These are phyloP conservation scores for Saturnispora gosingensis DNA, from an alignment of 805 yeast genomes.

Conservation along the genomic window DNA sequence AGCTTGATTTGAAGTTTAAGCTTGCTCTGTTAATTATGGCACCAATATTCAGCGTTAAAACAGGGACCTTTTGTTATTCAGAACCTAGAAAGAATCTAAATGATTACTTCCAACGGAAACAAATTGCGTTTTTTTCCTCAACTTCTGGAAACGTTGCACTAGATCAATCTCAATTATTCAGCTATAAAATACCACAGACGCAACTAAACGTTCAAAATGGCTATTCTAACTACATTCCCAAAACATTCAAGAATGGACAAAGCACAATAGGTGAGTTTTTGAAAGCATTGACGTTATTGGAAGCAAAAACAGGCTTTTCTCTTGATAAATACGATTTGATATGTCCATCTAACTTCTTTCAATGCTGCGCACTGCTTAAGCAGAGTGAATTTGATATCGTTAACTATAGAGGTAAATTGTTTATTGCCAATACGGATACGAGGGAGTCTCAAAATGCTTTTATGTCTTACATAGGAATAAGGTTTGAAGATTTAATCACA, in stretches of 20 bases:
- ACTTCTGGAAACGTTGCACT: neutral
- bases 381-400: conserved; percentile 9
- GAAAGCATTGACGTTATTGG: neutral
- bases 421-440: conserved; percentile 11
- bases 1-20: neutral
- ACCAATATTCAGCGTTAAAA: neutral
- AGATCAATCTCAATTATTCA: conserved; percentile 1
- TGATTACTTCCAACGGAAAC: neutral
- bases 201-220: conserved; percentile 9
- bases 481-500: conserved; percentile 15
- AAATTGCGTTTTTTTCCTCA: conserved; percentile 9
- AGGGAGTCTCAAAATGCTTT: conserved; percentile 7
- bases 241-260: conserved; percentile 2
- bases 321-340: conserved; percentile 2
- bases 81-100: neutral
- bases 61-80: neutral
- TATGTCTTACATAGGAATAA: conserved; percentile 15
- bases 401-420: neutral
- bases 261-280: conserved; percentile 7
- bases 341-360: conserved; percentile 13
- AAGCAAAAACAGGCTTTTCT: neutral
- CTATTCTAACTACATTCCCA: conserved; percentile 5
- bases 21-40: neutral
- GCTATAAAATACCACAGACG: neutral
- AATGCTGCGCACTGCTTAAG: conserved; percentile 6